Percentiles rank a stretch among this genome's conserved stretches.
Conservation (phyloP, 2,329 filamentous ascomycete species). For the Calcarisporium arbuscula region DNA sequence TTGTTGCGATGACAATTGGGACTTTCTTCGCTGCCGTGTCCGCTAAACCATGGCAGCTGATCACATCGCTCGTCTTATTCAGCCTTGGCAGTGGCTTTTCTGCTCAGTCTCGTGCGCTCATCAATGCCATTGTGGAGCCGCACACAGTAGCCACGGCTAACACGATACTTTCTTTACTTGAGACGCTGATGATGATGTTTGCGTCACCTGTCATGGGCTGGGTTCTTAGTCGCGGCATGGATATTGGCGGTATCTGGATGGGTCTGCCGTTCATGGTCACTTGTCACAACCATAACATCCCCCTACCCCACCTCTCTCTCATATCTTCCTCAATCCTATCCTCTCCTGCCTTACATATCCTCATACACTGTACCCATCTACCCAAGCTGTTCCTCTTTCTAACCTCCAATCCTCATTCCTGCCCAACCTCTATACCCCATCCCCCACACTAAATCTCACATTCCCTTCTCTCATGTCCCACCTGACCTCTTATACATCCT, state of each 20-base stretch:
- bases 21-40: constrained; percentile 32
- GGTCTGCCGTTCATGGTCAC: constrained; percentile 43
- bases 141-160: constrained; percentile 49
- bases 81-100: constrained; percentile 38
- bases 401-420: no score
- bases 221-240: constrained; percentile 38
- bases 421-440: no score
- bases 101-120: constrained; percentile 38
- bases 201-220: constrained; percentile 40
- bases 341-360: no score
- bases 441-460: no score
- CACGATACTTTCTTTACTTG: constrained; percentile 42
- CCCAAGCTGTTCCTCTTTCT: no score
- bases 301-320: no score
- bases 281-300: no score
- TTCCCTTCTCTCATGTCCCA: no score
- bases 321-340: no score
- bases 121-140: constrained; percentile 47
- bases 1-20: constrained; percentile 23
- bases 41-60: constrained; percentile 25
- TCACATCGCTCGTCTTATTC: constrained; percentile 36
- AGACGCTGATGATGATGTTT: constrained; percentile 41
- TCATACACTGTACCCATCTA: no score
- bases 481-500: no score
- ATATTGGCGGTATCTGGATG: constrained; percentile 39